Conservation (phyloP, 1,139 yeast species). For the Scheffersomyces lignicola region DNA sequence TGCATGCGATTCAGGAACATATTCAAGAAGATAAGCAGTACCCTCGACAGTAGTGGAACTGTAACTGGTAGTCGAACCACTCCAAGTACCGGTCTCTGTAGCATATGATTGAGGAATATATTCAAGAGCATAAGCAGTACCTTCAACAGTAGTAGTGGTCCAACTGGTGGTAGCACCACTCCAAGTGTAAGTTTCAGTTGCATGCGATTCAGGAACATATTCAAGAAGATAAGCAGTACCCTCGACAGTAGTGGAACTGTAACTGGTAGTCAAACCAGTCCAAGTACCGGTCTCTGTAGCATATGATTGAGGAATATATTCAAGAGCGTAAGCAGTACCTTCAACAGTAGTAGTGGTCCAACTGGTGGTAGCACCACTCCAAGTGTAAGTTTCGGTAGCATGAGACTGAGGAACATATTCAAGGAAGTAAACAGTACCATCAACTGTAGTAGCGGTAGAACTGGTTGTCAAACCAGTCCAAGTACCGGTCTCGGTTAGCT, state of each 20-base stretch:
- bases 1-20: neutral
- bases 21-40: slow-evolving; percentile 1
- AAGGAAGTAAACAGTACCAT: slow-evolving; percentile 1
- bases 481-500: neutral
- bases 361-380: neutral
- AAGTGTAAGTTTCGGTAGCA: neutral
- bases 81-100: neutral
- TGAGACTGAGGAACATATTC: no score
- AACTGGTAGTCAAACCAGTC: neutral
- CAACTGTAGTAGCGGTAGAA: neutral
- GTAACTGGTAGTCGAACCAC: neutral
- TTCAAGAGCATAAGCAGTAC: neutral
- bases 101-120: neutral
- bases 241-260: neutral
- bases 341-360: no score
- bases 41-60: neutral
- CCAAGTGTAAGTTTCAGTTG: neutral
- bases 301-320: neutral
- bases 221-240: neutral
- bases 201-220: neutral
- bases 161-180: neutral
- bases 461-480: neutral
- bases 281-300: neutral
- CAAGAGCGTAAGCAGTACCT: neutral
- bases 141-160: neutral